These are phyloP conservation scores for Hansfordia pulvinata DNA, from an alignment of 2,329 filamentous ascomycete species.

Conservation along the genomic window DNA sequence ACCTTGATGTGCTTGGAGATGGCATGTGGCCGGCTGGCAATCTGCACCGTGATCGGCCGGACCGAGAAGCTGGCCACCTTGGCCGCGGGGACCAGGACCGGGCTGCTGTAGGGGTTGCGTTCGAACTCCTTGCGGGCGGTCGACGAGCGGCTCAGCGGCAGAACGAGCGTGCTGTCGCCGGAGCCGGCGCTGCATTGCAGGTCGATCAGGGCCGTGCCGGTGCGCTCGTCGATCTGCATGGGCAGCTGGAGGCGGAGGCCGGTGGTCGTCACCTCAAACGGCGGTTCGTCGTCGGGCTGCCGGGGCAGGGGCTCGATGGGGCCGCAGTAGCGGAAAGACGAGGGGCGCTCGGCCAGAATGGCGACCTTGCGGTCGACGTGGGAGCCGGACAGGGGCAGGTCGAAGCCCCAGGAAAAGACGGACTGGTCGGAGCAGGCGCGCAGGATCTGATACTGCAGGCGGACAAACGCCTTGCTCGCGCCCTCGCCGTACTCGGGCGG, in stretches of 20 bases:
- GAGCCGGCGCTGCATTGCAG: not conserved
- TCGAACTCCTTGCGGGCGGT: slow-evolving; percentile 1
- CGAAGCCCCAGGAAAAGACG: slow-evolving; percentile 1
- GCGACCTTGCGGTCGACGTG: not conserved
- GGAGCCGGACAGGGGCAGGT: not conserved
- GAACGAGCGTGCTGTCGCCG: not conserved
- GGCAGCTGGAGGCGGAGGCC: slow-evolving; percentile 1
- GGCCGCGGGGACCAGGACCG: not conserved
- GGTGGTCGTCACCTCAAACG: slow-evolving; percentile 1
- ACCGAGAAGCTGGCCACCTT: slow-evolving; percentile 1
- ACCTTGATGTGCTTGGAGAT: slow-evolving; percentile 1
- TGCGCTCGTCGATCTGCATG: slow-evolving; percentile 1
- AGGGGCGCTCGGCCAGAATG: slow-evolving; percentile 1
- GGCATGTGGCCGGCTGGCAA: not conserved
- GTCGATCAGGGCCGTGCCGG: slow-evolving; percentile 1
- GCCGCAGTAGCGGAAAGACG: not conserved
- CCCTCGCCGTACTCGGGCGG: slow-evolving; percentile 11
- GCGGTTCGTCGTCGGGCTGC: not conserved
- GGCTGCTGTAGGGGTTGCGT: slow-evolving; percentile 1
- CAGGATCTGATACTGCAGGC: slow-evolving; percentile 4
- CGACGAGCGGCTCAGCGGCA: slow-evolving; percentile 1
- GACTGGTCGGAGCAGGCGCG: not conserved
- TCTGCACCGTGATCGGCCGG: not conserved
- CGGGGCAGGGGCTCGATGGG: not conserved
- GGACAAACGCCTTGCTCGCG: slow-evolving; percentile 3